phyloP scores from a whole-genome alignment of 371 early-diverging fungal species.

The Phascolomyces articulosus region DNA sequence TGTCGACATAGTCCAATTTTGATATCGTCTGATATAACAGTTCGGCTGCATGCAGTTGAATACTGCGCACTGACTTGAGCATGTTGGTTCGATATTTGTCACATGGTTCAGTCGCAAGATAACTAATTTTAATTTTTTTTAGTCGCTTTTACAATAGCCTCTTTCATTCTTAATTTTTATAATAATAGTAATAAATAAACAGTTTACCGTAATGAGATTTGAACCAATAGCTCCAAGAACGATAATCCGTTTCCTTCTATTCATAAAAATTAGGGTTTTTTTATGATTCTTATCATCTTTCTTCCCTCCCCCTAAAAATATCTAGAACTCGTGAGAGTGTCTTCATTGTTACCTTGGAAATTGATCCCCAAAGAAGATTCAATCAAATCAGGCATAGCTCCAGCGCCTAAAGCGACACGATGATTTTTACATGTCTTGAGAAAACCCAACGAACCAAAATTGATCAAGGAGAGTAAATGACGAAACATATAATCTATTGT shows the following conservation, averaged over 20 bases:
- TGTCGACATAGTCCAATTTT: conserved; percentile 57
- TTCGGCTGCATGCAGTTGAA: conserved; percentile 67
- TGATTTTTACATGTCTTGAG: conserved; percentile 54
- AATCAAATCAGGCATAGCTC: conserved; percentile 21
- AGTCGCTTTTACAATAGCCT: no score
- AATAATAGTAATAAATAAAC: background rate
- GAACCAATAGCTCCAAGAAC: conserved; percentile 45
- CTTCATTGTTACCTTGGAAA: conserved; percentile 2
- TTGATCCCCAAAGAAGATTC: conserved; percentile 22
- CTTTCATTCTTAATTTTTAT: background rate
- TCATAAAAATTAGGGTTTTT: no score
- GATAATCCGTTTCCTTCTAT: conserved; percentile 21
- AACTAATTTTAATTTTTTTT: conserved; percentile 30
- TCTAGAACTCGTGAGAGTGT: no score
- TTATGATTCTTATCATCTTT: no score
- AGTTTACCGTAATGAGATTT: conserved; percentile 19
- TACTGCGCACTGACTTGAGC: conserved; percentile 36
- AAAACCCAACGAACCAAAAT: conserved; percentile 61
- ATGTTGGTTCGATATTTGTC: conserved; percentile 26
- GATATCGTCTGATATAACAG: conserved; percentile 64
- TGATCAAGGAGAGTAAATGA: conserved; percentile 53
- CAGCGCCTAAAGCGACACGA: conserved; percentile 21
- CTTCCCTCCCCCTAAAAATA: no score
- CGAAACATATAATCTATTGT: conserved; percentile 70
- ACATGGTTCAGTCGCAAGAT: conserved; percentile 38